phyloP scores from a whole-genome alignment of 345 rosid species.

The Salix brachista region DNA sequence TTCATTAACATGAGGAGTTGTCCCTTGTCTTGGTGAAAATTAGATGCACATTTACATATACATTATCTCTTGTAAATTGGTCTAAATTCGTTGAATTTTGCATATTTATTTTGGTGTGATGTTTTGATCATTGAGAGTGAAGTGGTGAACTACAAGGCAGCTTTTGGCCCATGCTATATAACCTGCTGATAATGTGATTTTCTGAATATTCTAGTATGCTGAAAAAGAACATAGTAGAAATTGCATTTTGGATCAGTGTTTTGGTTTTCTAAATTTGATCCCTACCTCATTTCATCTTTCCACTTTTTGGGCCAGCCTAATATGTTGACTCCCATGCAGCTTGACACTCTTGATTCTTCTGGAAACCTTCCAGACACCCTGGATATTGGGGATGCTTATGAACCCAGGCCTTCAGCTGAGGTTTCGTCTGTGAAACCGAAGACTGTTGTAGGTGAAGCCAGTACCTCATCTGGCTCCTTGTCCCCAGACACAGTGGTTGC shows the following conservation, averaged over 20 bases:
- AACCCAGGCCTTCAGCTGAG: conserved; percentile 32
- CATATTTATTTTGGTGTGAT: neutral
- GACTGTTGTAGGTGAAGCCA: conserved; percentile 44
- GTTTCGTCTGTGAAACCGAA: conserved; percentile 43
- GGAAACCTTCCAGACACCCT: conserved; percentile 72
- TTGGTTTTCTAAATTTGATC: neutral
- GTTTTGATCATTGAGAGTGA: neutral
- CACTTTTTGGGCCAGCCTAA: neutral
- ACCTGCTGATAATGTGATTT: neutral
- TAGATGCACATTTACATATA: neutral
- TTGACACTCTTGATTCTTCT: conserved; percentile 43
- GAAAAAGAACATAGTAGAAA: neutral
- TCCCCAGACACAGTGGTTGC: conserved; percentile 21
- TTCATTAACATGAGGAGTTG: neutral
- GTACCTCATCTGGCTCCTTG: conserved; percentile 42
- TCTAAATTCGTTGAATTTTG: neutral
- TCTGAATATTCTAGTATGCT: neutral
- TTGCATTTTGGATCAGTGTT: neutral
- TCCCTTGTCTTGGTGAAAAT: neutral
- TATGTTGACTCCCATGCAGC: conserved; percentile 35
- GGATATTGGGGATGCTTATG: conserved; percentile 86
- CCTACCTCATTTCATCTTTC: neutral
- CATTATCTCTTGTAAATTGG: neutral
- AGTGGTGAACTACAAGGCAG: neutral
- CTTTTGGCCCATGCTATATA: neutral